Conservation (phyloP, 352 stramenopile species). For the Phytophthora pluvialis region DNA sequence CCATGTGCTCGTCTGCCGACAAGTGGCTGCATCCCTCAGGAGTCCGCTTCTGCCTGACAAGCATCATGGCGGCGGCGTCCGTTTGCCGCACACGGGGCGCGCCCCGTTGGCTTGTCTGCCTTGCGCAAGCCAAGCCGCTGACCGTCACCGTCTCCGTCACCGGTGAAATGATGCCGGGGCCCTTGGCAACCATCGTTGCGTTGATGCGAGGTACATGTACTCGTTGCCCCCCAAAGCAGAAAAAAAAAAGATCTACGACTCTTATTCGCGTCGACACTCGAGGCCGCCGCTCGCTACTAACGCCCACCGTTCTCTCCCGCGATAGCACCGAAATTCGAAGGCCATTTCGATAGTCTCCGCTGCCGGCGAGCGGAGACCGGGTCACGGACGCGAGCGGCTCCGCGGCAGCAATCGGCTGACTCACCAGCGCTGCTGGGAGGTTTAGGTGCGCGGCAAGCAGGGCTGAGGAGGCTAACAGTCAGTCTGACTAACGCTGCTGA, state of each 20-base stretch:
- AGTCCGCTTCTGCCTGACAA: slow-evolving; percentile 36
- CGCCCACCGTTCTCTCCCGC: slow-evolving; percentile 18
- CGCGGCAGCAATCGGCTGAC: not conserved
- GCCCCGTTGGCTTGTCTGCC: slow-evolving; percentile 39
- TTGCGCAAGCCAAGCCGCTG: not conserved
- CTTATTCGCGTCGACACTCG: slow-evolving; percentile 18
- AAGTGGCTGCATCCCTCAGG: slow-evolving; percentile 30
- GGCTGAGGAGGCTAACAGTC: not conserved
- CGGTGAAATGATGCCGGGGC: not conserved
- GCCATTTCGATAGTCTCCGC: slow-evolving; percentile 9
- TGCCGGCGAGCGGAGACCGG: slow-evolving; percentile 11
- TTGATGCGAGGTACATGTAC: slow-evolving; percentile 12
- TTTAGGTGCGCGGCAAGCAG: not conserved
- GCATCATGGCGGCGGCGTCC: slow-evolving; percentile 8
- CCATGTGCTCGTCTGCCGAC: slow-evolving; percentile 36
- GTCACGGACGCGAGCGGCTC: not conserved
- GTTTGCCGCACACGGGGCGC: slow-evolving; percentile 28
- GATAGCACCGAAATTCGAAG: slow-evolving; percentile 24
- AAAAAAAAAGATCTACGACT: slow-evolving; percentile 8
- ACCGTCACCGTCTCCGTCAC: too few species aligned
- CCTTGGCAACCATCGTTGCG: slow-evolving; percentile 4
- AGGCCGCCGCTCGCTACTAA: slow-evolving; percentile 2
- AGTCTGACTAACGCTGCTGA: not conserved
- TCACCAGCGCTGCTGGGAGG: slow-evolving; percentile 8
- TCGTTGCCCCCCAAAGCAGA: slow-evolving; percentile 1